Base-by-base conservation (phyloP, 2,329 filamentous ascomycete species). In the Claviceps africana region DNA sequence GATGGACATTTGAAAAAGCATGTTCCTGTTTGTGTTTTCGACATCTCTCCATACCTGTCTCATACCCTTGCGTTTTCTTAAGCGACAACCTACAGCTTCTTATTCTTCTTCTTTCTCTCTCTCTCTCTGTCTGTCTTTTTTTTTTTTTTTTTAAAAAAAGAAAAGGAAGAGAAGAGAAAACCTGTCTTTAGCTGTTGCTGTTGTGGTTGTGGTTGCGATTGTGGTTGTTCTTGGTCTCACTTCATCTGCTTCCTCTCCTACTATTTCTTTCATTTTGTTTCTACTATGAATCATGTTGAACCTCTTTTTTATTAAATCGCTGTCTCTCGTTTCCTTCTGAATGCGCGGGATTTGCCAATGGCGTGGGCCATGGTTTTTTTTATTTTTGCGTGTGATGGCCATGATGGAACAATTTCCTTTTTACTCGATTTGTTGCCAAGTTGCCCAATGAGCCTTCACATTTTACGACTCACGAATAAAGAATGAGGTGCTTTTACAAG, bases 11-110 rank as follows among this genome's bases (percentile, higher is more conserved):
- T 53, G 48, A 53, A 54, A 54, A 52, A 55, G 51, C 53, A 55
- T 53, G 47, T 53, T 51, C 46, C 44, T 53, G 39, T 54, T 54
- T 59, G 46, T 55, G 46, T 53, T 54, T 53, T 55, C 28, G 33
- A 48, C 51, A 56, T 46, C 42, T 56, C 48, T 57, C 50, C 56
- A 53, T 56, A 57, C 50, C 51, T 51, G 53, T 57, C 55, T 53
- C 58, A 55, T 57, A 56, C 49, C 55, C 53, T 55, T 47, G 39
- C 54, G 31, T 50, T 50, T 59, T 56, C 51, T 55, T 48, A 48
- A 51, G 48, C 51, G 52, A 55, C 49, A 52, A 55, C 55, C 55
- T 54, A 54, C 52, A 49, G 50, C 47, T 25, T 35, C 31, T 47
- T 35, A 6, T 17, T 43, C 21, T 47, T 33, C 4, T 33, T 46